These are phyloP conservation scores for Calonectria multiphialidica DNA, from an alignment of 2,329 filamentous ascomycete genomes.

Conservation along the genomic window DNA sequence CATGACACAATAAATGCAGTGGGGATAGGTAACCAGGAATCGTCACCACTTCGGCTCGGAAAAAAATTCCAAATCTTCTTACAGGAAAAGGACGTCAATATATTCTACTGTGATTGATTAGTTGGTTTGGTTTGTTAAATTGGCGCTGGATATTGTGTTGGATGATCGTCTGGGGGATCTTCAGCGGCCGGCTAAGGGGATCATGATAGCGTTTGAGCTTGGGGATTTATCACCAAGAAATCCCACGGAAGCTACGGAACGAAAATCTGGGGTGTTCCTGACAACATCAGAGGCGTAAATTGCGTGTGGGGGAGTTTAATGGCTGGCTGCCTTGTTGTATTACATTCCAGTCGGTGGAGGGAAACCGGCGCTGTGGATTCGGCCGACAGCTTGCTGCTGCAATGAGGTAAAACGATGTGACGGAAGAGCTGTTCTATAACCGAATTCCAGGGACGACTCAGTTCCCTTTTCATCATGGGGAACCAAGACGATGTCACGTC, in stretches of 20 bases:
- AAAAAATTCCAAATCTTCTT: too few species aligned
- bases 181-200: not conserved
- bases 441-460: not conserved
- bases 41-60: not conserved
- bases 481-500: not conserved
- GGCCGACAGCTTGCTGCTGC: not conserved
- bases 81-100: not conserved
- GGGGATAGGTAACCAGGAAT: not conserved
- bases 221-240: not conserved
- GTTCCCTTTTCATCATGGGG: not conserved
- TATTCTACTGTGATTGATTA: not conserved
- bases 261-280: not conserved
- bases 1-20: not conserved
- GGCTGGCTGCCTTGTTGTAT: not conserved
- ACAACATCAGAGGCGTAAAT: not conserved
- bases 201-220: not conserved
- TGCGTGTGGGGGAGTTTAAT: not conserved
- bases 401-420: not conserved
- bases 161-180: not conserved
- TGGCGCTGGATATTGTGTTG: not conserved
- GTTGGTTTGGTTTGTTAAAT: not conserved
- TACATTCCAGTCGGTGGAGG: constrained; percentile 11
- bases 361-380: not conserved
- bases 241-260: not conserved
- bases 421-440: not conserved